Conservation (phyloP, 352 stramenopile genomes). For the Achlya hypogyna region DNA sequence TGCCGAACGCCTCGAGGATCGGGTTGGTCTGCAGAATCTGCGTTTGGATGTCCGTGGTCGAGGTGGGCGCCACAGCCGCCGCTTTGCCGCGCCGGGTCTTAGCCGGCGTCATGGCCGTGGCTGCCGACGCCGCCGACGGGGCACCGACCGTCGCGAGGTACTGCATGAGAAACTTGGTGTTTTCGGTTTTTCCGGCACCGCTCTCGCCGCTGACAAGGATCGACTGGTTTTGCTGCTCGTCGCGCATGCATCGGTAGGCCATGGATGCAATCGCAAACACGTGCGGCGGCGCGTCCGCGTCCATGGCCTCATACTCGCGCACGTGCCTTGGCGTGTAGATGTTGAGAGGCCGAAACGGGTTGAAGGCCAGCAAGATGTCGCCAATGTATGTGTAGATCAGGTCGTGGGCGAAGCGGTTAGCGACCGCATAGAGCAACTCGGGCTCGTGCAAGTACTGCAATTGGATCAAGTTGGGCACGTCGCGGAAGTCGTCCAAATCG, state of each 20-base stretch:
- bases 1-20: slow-evolving; percentile 96
- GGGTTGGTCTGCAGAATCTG: slow-evolving; percentile 94
- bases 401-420: slow-evolving; percentile 60
- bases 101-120: neutral
- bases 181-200: slow-evolving; percentile 93
- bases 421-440: slow-evolving; percentile 68
- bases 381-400: slow-evolving; percentile 84
- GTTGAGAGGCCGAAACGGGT: slow-evolving; percentile 67
- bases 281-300: slow-evolving; percentile 49
- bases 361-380: slow-evolving; percentile 76
- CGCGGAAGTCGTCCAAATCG: slow-evolving; percentile 38
- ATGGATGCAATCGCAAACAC: slow-evolving; percentile 86
- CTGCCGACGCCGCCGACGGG: neutral
- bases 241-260: slow-evolving; percentile 68
- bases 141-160: slow-evolving; percentile 86
- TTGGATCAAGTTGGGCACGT: slow-evolving; percentile 54
- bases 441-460: slow-evolving; percentile 81
- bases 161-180: slow-evolving; percentile 95
- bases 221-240: slow-evolving; percentile 73
- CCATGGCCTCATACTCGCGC: slow-evolving; percentile 47
- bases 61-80: slow-evolving; percentile 27
- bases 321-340: slow-evolving; percentile 55
- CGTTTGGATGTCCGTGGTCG: slow-evolving; percentile 50
- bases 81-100: neutral
- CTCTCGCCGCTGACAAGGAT: slow-evolving; percentile 91